These are phyloP conservation scores for Dioscorea cayenensis DNA, from an alignment of 116 monocot genomes.

Conservation along the genomic window DNA sequence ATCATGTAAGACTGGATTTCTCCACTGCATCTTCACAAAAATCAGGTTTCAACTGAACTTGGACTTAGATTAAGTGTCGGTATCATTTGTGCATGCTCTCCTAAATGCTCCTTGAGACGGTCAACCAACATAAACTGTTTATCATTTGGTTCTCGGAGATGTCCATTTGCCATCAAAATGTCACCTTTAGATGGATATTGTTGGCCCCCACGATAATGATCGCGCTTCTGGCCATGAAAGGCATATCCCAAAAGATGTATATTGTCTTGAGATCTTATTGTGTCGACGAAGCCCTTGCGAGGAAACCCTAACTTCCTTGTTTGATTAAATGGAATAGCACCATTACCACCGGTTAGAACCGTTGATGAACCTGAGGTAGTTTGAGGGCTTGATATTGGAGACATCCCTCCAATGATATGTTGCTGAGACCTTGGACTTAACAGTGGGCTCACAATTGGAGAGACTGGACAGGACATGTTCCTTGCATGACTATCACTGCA, in stretches of 20 bases:
- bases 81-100: constrained; percentile 30
- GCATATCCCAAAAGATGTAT: constrained; percentile 12
- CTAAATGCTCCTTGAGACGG: constrained; percentile 23
- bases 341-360: constrained; percentile 65
- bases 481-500: constrained; percentile 46
- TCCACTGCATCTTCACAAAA: not conserved
- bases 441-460: constrained; percentile 81
- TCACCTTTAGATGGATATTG: constrained; percentile 36
- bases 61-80: not conserved
- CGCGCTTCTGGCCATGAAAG: constrained; percentile 28
- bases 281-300: constrained; percentile 19
- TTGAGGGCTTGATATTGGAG: constrained; percentile 85
- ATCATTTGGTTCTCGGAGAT: constrained; percentile 25
- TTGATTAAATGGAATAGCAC: constrained; percentile 53
- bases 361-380: constrained; percentile 86
- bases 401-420: constrained; percentile 60
- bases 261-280: constrained; percentile 20
- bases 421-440: constrained; percentile 53
- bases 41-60: constrained; percentile 9
- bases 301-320: constrained; percentile 22
- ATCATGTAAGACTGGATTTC: constrained; percentile 13
- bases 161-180: constrained; percentile 15
- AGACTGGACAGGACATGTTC: constrained; percentile 84
- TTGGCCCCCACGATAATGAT: constrained; percentile 29
- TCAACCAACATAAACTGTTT: constrained; percentile 24